phyloP scores from a whole-genome alignment of 306 rosid species.

The Lathyrus oleraceus region DNA sequence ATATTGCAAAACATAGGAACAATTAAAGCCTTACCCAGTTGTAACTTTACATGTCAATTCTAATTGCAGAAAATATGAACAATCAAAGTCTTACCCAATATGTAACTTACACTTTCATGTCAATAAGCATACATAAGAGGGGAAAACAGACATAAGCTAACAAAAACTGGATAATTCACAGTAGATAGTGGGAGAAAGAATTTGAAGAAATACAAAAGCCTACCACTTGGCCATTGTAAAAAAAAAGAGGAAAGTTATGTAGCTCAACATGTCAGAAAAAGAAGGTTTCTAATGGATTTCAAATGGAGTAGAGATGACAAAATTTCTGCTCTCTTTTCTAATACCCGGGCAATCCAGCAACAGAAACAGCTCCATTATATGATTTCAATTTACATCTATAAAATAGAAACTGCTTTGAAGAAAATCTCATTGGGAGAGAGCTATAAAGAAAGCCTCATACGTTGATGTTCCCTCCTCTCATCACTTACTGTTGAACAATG shows the following conservation, averaged over 20 bases:
- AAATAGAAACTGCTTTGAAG: constrained; percentile 22
- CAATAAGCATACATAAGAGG: neutral
- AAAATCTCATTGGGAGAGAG: neutral
- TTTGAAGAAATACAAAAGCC: constrained; percentile 19
- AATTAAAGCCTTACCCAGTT: constrained; percentile 3
- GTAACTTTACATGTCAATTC: constrained; percentile 12
- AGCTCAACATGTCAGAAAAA: constrained; percentile 4
- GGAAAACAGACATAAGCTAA: neutral
- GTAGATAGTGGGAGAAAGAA: constrained; percentile 35
- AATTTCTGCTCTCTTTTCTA: constrained; percentile 31
- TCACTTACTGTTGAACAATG: constrained; percentile 22
- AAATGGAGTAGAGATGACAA: constrained; percentile 32
- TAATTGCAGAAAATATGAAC: constrained; percentile 18
- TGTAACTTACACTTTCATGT: constrained; percentile 27
- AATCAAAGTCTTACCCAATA: constrained; percentile 2
- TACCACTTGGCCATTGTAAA: neutral
- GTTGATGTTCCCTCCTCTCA: constrained; percentile 52
- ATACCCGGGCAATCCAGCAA: constrained; percentile 28
- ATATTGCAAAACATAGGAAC: constrained; percentile 11
- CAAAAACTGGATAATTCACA: constrained; percentile 25
- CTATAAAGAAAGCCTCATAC: constrained; percentile 58
- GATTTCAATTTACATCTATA: constrained; percentile 1
- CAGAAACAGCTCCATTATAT: constrained; percentile 28
- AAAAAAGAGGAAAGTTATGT: neutral
- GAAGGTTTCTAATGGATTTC: neutral